Evolutionary conservation across 2,329 filamentous ascomycete species (phyloP).

Genomic region (Ceratocystis diversiconidia): DNA sequence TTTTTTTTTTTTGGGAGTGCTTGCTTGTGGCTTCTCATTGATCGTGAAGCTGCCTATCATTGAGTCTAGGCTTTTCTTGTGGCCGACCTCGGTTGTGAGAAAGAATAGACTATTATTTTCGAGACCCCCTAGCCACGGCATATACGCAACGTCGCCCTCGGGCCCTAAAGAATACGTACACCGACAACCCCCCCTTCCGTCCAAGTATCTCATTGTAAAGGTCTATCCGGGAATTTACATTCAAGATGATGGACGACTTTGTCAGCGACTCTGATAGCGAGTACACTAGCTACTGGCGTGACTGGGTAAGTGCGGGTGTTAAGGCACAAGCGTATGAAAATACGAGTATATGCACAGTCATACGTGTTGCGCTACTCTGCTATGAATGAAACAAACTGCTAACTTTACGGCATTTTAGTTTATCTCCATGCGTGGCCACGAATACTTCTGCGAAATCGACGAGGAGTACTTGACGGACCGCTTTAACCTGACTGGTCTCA

Average conservation of each 20-base stretch:
- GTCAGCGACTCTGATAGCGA: slow-evolving; percentile 96
- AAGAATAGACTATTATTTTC: background rate
- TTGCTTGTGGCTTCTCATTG: too few species aligned
- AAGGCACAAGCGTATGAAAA: too few species aligned
- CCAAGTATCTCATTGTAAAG: background rate
- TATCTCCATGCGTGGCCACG: slow-evolving; percentile 91
- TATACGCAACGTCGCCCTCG: background rate
- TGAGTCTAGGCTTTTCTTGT: background rate
- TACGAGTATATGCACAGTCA: background rate
- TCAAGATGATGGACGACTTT: slow-evolving; percentile 74
- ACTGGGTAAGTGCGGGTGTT: slow-evolving; percentile 65
- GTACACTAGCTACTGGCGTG: slow-evolving; percentile 98
- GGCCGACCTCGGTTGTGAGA: background rate
- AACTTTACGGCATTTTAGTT: slow-evolving; percentile 45
- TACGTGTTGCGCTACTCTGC: background rate
- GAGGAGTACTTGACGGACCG: slow-evolving; percentile 96
- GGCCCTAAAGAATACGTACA: background rate
- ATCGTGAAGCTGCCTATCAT: too few species aligned
- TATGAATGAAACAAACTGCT: background rate
- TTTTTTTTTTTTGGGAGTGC: background rate
- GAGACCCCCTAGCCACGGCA: background rate
- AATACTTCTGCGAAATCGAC: slow-evolving; percentile 99
- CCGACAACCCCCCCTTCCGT: background rate
- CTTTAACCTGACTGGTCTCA: slow-evolving; percentile 94
- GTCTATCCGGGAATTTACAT: background rate